Percentiles rank a stretch among this genome's conserved stretches.
phyloP scores from a whole-genome alignment of 2,329 filamentous ascomycete species.

The Claviceps maximensis region DNA sequence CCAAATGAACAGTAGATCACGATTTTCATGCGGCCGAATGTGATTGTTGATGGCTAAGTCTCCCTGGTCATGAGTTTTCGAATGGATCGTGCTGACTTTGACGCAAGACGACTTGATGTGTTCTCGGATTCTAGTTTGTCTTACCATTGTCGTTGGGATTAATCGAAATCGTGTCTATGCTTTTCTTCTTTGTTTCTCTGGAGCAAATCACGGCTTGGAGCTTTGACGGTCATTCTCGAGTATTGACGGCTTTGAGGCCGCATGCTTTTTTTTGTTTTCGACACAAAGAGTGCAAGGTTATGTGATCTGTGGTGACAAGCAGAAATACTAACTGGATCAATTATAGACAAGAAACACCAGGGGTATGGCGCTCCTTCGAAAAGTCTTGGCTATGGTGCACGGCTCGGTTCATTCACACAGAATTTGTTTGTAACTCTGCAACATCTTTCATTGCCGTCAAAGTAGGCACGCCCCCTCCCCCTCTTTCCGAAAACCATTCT shows the following conservation, averaged over 20 bases:
- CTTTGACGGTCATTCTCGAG: too few species aligned
- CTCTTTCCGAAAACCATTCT: too few species aligned
- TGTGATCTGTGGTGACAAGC: background rate
- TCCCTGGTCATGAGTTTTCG: background rate
- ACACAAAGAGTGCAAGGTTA: background rate
- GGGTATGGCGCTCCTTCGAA: background rate
- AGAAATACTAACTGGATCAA: background rate
- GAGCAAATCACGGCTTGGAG: background rate
- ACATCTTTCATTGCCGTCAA: background rate
- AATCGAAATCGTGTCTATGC: background rate
- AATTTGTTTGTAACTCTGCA: background rate
- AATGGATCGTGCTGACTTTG: background rate
- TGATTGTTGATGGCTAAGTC: too few species aligned
- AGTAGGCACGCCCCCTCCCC: too few species aligned
- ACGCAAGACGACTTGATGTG: background rate
- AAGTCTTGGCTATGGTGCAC: background rate
- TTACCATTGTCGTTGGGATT: background rate
- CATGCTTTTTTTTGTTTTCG: too few species aligned
- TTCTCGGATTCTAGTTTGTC: background rate
- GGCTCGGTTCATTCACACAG: background rate
- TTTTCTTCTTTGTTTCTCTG: background rate
- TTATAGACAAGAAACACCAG: background rate
- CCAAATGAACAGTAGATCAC: background rate
- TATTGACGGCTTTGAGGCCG: too few species aligned
- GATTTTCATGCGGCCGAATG: background rate